Evolutionary conservation across 768 basidiomycete species (phyloP), one percentile per base, ranked within the genome.

Genomic region (Suillus occidentalis): DNA sequence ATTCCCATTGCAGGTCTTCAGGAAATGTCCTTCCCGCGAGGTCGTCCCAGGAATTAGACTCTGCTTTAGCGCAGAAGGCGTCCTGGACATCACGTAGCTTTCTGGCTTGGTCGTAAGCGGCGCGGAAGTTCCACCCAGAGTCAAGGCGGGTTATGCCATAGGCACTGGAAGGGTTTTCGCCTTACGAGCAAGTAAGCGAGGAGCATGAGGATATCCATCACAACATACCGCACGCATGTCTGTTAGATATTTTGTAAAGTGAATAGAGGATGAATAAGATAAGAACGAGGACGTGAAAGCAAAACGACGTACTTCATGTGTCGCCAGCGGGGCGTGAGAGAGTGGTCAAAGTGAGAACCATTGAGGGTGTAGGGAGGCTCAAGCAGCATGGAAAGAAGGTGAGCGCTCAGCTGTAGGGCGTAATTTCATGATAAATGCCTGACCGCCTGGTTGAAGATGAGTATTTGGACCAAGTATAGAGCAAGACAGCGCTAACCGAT

Each of bases 21-120:
- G 88, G 88, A 72, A 84, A 86, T 34, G 63, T 72, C 65, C 74
- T 71, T 8, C 71, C 72, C 22, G 63, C 72, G 49, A 83, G 71
- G 16, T 78, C 77, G 47, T 71, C 62, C 80, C 81, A 81, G 43
- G 70, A 65, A n/a, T 79, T 77, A 4, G 74, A 72, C 69, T 89
- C 84, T 1, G 82, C 91, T 59, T 83, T 85, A 5, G 78, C 77
- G 70, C 93, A 95, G 70, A 85, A 95, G 4, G 74, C 81, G 68
- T 95, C 91, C 72, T 95, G 95, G 36, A 82, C 80, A 16, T 82
- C 75, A 73, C 86, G 90, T 56, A 94, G 75, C 67, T 87, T 84
- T 40, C 84, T 83, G 1, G 93, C 95, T 70, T 89, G 83, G 49
- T 86, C 82, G 71, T 94, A 95, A 8, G 93, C 94, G n/a, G 85